These are phyloP conservation scores for Trichocladium uniseriatum DNA, from an alignment of 495 filamentous ascomycete species.

Conservation along the genomic window DNA sequence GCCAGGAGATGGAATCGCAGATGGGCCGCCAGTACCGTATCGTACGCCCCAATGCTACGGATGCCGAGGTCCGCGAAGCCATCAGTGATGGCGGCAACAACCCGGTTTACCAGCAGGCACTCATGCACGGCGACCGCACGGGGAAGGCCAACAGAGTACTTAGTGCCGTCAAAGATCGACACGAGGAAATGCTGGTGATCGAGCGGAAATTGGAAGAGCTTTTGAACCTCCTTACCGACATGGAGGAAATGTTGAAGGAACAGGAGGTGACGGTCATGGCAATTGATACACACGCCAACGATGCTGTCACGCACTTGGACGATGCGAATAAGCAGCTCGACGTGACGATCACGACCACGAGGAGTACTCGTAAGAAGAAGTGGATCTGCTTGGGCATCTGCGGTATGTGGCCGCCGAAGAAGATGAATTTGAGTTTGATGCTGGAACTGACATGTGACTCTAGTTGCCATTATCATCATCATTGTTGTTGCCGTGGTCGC, in stretches of 20 bases:
- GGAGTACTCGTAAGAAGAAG: conserved; percentile 83
- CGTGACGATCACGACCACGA: conserved; percentile 69
- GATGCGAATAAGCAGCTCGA: conserved; percentile 74
- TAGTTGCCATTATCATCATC: conserved; percentile 43
- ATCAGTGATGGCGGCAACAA: conserved; percentile 53
- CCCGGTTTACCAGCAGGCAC: conserved; percentile 74
- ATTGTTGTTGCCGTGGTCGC: conserved; percentile 42
- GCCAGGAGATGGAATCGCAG: conserved; percentile 67
- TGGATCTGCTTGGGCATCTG: conserved; percentile 86
- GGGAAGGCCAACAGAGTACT: conserved; percentile 72
- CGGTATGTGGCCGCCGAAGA: conserved; percentile 47
- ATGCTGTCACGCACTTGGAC: conserved; percentile 65
- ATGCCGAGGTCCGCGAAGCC: conserved; percentile 68
- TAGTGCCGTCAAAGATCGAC: conserved; percentile 68
- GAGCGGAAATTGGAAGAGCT: conserved; percentile 81
- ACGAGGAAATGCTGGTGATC: conserved; percentile 84
- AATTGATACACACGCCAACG: conserved; percentile 62
- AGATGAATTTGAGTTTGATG: neutral
- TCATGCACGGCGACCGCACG: conserved; percentile 61
- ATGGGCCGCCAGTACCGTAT: conserved; percentile 84
- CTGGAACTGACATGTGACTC: conserved; percentile 14
- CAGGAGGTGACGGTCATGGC: conserved; percentile 67
- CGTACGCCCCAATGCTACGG: conserved; percentile 73
- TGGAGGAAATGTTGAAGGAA: conserved; percentile 67
- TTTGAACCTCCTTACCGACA: conserved; percentile 71